These are phyloP conservation scores for Talaromyces islandicus DNA, from an alignment of 2,329 filamentous ascomycete species.

Conservation along the genomic window DNA sequence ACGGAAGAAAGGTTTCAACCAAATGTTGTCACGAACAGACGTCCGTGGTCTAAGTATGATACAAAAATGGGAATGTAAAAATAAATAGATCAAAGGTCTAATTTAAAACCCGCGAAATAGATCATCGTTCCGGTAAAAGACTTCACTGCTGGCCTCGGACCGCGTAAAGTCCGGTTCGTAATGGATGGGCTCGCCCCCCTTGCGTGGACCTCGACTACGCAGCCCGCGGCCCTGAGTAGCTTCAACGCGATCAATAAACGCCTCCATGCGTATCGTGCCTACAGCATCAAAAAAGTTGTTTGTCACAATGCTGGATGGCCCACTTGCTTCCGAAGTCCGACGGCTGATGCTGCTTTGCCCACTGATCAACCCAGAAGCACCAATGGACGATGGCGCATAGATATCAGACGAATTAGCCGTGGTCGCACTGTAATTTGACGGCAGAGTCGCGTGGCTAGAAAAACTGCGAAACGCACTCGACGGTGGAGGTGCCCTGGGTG, in stretches of 20 bases:
- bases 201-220: conserved; percentile 14
- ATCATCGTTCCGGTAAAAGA: conserved; percentile 37
- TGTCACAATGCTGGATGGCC: conserved; percentile 39
- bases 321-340: conserved; percentile 49
- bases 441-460: conserved; percentile 44
- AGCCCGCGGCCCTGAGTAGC: conserved; percentile 20
- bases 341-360: conserved; percentile 27
- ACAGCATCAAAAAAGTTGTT: conserved; percentile 76
- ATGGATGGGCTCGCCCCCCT: conserved; percentile 8
- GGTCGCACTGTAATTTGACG: conserved; percentile 46
- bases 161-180: conserved; percentile 28
- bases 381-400: conserved; percentile 33
- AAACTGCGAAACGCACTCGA: conserved; percentile 74
- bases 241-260: conserved; percentile 65
- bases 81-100: conserved; percentile 17
- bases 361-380: conserved; percentile 32
- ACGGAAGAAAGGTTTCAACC: not conserved
- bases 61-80: not conserved
- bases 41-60: not conserved
- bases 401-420: conserved; percentile 58
- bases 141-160: conserved; percentile 32
- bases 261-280: conserved; percentile 93
- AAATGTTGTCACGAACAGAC: not conserved
- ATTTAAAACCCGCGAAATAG: conserved; percentile 42
- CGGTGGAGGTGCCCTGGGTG: conserved; percentile 60